Conservation (phyloP, 441 rosid species). For the Adansonia madagascariensis region DNA sequence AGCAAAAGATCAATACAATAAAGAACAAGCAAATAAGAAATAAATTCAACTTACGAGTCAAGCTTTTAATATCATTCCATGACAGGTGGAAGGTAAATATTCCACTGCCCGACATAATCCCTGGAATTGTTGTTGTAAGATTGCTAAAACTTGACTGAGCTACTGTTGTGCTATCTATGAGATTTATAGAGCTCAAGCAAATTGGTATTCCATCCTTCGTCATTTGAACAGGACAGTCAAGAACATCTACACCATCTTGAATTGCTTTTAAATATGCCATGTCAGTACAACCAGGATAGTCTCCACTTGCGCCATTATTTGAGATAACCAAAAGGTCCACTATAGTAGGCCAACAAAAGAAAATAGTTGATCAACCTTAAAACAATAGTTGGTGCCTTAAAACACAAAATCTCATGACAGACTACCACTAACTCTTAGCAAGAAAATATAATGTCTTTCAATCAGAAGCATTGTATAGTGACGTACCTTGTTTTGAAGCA, state of each 20-base stretch:
- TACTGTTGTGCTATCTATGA: constrained; percentile 45
- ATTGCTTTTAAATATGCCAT: constrained; percentile 51
- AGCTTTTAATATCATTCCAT: constrained; percentile 43
- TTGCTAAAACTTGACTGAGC: constrained; percentile 41
- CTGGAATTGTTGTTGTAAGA: constrained; percentile 36
- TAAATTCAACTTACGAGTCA: constrained; percentile 47
- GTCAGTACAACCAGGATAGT: constrained; percentile 54
- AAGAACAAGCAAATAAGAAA: constrained; percentile 9
- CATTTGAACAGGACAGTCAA: constrained; percentile 63
- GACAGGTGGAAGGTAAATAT: constrained; percentile 51
- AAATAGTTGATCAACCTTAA: constrained; percentile 22
- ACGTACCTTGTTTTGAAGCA: constrained; percentile 60
- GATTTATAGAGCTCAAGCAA: constrained; percentile 55
- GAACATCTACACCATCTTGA: constrained; percentile 46
- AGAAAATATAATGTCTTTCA: neutral
- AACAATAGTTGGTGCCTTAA: constrained; percentile 17
- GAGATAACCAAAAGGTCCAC: constrained; percentile 48
- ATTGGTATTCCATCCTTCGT: constrained; percentile 48
- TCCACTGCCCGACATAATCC: constrained; percentile 35
- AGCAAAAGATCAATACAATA: neutral
- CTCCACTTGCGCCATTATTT: constrained; percentile 57
- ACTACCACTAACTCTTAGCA: neutral
- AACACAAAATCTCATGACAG: neutral
- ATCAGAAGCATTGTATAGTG: neutral
- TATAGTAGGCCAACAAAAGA: constrained; percentile 28